Evolutionary conservation across 257 asterid genomes (phyloP).

Genomic region (Nicotiana obtusifolia): DNA sequence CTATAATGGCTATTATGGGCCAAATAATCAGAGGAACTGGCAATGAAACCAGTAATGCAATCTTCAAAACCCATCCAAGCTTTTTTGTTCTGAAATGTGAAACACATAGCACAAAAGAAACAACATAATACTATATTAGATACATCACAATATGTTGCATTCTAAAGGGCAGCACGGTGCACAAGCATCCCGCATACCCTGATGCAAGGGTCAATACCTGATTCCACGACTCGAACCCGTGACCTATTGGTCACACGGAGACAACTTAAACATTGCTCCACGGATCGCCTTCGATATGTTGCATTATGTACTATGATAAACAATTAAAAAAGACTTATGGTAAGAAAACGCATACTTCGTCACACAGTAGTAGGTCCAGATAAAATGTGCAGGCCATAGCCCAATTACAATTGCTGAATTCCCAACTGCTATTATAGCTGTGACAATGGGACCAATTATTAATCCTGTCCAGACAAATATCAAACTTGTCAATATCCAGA

Average conservation of each 20-base stretch:
- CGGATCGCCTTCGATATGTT: too few species aligned
- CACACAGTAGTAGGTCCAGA: slow-evolving; percentile 80
- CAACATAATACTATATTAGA: not conserved
- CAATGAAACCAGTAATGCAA: slow-evolving; percentile 34
- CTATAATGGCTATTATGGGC: slow-evolving; percentile 56
- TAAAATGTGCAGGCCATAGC: slow-evolving; percentile 79
- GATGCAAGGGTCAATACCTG: too few species aligned
- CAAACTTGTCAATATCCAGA: not conserved
- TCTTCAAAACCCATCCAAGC: slow-evolving; percentile 73
- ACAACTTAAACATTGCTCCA: too few species aligned
- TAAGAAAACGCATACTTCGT: slow-evolving; percentile 39
- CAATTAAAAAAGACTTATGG: not conserved
- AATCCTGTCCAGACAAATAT: slow-evolving; percentile 47
- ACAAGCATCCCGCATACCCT: too few species aligned
- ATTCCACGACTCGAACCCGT: too few species aligned
- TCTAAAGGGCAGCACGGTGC: not conserved
- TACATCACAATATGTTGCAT: not conserved
- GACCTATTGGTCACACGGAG: too few species aligned
- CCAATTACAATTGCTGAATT: slow-evolving; percentile 77
- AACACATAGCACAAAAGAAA: not conserved
- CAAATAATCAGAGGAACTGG: slow-evolving; percentile 64
- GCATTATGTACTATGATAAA: not conserved
- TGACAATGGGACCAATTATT: slow-evolving; percentile 48
- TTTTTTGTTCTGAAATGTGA: slow-evolving; percentile 51
- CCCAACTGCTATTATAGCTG: slow-evolving; percentile 41